Evolutionary conservation across 2,329 filamentous ascomycete species (phyloP), one percentile per base, ranked within the genome.

Genomic region (Lasiodiplodia citricola): DNA sequence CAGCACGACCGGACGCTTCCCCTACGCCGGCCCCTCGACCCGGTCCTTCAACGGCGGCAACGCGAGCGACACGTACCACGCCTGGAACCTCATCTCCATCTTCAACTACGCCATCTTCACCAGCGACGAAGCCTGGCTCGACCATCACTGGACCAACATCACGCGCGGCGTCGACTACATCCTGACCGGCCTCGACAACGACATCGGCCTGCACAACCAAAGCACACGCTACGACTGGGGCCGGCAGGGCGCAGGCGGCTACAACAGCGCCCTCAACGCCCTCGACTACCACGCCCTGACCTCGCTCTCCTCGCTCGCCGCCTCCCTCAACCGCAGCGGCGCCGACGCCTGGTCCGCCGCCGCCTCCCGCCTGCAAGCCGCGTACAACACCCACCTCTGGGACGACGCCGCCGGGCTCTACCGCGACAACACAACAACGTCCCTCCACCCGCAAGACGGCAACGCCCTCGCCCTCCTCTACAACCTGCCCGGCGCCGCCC

Each of bases 21-120:
- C 79, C 1, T 79, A 82, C 72, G 78, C 80, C 28, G 80, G 80
- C 0, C 80, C 80, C 3, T 52, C 60, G 4, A 76, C 50, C 1
- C 71, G 73, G 21, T 71, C 75, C 3, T 79, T 80, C 3, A 71
- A 80, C 23, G 68, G 78, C 16, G 73, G 79, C 66, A 76, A 79
- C 56, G 71, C 74, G 13, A 78, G 75, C 62, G 76, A 79, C 55
- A 75, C 77, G 0, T 79, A 80, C 60, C 77, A 79, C 65, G 82
- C 87, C 73, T 86, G 86, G 78, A 85, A 84, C 1, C 82, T 89
- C 75, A 85, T 89, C 54, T 86, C 86, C 2, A 85, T 85, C 6
- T 86, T 87, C 74, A 87, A 88, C 64, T 89, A 89, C 71, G 80
- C 87, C 55, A 78, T 88, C 2, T 88, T 83, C 71, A 85, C 85